Evolutionary conservation across 805 yeast species (phyloP).

Genomic region (Komagataella mondaviorum): DNA sequence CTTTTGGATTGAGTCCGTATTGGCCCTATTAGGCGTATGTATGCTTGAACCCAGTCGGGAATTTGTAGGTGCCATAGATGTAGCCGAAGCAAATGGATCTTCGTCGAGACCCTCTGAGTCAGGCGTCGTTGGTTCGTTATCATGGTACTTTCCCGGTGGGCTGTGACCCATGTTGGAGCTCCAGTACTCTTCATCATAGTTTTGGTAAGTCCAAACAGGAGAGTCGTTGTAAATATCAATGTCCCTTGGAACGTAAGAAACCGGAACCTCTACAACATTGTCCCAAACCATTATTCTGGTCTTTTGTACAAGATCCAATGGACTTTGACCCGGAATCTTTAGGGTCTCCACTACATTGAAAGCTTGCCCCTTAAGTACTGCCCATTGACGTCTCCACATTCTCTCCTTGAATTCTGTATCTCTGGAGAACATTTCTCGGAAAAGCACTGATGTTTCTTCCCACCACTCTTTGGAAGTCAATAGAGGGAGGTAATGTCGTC

Average conservation of each 20-base stretch:
- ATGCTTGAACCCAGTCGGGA: neutral
- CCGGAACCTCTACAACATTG: constrained; percentile 46
- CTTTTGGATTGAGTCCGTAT: neutral
- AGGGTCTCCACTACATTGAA: constrained; percentile 60
- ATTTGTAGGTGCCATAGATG: neutral
- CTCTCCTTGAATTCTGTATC: constrained; percentile 53
- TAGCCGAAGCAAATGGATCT: constrained; percentile 1
- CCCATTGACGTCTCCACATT: constrained; percentile 56
- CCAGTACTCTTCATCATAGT: constrained; percentile 23
- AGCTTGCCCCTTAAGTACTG: constrained; percentile 67
- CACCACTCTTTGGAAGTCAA: constrained; percentile 57
- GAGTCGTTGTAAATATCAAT: constrained; percentile 10
- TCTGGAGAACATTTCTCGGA: constrained; percentile 33
- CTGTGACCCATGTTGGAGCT: constrained; percentile 16
- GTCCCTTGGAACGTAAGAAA: constrained; percentile 2
- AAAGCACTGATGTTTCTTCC: constrained; percentile 39
- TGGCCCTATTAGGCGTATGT: neutral
- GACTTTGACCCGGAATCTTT: constrained; percentile 45
- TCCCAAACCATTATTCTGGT: constrained; percentile 46
- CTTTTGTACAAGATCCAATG: constrained; percentile 49
- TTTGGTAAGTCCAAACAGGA: constrained; percentile 20
- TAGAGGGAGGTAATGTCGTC: constrained; percentile 42
- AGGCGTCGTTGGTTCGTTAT: neutral
- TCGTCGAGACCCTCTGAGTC: neutral
- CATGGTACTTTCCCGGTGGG: neutral